Percentiles rank a stretch among this genome's conserved stretches.
These are phyloP conservation scores for Coemansia sp. DNA, from an alignment of 192 early-diverging fungal genomes.

Conservation along the genomic window DNA sequence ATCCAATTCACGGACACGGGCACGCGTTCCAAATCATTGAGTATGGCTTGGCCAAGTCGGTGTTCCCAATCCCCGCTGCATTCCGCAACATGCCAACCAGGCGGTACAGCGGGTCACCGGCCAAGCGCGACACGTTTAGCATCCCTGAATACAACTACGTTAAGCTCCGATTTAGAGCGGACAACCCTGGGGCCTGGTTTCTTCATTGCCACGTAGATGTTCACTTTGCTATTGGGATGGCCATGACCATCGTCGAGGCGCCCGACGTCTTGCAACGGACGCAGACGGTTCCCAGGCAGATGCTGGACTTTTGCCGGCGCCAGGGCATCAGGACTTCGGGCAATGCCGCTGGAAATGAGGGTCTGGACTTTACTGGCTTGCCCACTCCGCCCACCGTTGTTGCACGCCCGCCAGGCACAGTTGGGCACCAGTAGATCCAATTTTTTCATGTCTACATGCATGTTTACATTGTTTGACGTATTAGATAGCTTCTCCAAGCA, in stretches of 20 bases:
- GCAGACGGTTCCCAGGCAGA: slow-evolving; percentile 44
- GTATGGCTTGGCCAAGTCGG: slow-evolving; percentile 46
- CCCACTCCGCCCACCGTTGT: slow-evolving; percentile 30
- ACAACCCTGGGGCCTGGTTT: slow-evolving; percentile 81
- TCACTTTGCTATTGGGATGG: slow-evolving; percentile 64
- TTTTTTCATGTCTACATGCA: too few relatives aligned
- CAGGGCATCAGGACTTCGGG: slow-evolving; percentile 57
- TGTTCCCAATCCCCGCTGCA: slow-evolving; percentile 32
- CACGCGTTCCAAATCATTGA: slow-evolving; percentile 70
- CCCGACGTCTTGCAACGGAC: slow-evolving; percentile 56
- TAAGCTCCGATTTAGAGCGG: slow-evolving; percentile 65
- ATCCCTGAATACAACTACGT: slow-evolving; percentile 56
- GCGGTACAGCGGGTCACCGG: neutral
- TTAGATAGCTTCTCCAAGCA: too few relatives aligned
- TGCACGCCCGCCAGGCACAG: neutral
- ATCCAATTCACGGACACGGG: slow-evolving; percentile 80
- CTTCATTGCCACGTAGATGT: slow-evolving; percentile 71
- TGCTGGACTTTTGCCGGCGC: slow-evolving; percentile 58
- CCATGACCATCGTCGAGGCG: slow-evolving; percentile 64
- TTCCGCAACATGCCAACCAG: slow-evolving; percentile 12
- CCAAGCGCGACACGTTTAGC: slow-evolving; percentile 60
- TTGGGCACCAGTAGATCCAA: neutral
- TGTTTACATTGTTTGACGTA: too few relatives aligned
- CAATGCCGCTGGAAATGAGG: slow-evolving; percentile 71
- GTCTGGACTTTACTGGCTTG: slow-evolving; percentile 59